Base-by-base conservation (phyloP, 768 basidiomycete species). In the Boletus rubropictus region DNA sequence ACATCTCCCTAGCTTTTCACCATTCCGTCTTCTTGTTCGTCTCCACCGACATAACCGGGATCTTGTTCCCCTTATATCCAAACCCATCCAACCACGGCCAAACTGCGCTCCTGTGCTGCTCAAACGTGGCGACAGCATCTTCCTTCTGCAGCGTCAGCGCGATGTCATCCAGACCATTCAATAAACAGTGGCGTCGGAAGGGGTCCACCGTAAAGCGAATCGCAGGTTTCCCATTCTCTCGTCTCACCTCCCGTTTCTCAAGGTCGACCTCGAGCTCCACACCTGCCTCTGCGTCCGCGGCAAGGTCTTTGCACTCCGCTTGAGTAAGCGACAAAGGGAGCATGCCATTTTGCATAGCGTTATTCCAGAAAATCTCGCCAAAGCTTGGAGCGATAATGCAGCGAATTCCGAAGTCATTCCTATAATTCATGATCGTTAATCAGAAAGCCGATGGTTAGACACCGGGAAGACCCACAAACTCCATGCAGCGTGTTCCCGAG, bases 11-110 rank as follows among this genome's bases (percentile, higher is more conserved):
- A 8, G 22, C 27, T 37, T 24, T 50, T 73, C 65, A 91, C 89
- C 89, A 91, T 35, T 91, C 89, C 63, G 79, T 85, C 68, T 79
- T 81, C 42, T 65, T 66, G 27, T 61, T 61, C 39, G 62, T 61
- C 60, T 71, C 74, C 17, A 50, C 58, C 7, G 70, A 56, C 7
- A 64, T 57, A 18, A 81, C 69, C 2, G 84, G 82, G 44, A 91
- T 89, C 64, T 84, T 86, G 35, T 75, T 79, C 38, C 83, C 86
- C 61, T 83, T 76, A 70, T 92, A 96, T 22, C 92, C 92, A 52
- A 95, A 88, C 29, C 95, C 96, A 61, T 99, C 90, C 64, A 97
- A 69, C 96, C 96, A 99, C 5, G 96, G 89, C 92, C 93, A 98
- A 48, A 72, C 64, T 59, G 80, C 71, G 22, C 81, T 86, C 54